Base-by-base conservation (phyloP, 441 rosid species). In the Manihot esculenta region DNA sequence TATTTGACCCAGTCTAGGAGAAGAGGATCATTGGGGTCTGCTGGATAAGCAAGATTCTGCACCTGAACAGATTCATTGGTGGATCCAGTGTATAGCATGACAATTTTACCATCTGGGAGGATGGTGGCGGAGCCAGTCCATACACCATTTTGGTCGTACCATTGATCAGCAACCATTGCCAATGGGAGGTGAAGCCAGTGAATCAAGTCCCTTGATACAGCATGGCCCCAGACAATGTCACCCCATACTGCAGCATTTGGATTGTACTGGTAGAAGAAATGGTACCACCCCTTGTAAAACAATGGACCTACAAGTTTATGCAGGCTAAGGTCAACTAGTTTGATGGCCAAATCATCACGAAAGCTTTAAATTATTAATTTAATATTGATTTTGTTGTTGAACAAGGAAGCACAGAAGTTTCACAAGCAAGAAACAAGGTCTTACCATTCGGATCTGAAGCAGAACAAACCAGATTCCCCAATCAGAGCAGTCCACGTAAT, bases 61-160 rank as follows among this genome's bases (percentile, higher is more conserved):
- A 91, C 97, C 76, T 91, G 93, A 35, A 85, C 84, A 0, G 81
- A 78, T 5, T 81, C 79, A 5, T 75, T 77, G 8, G 89, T 88
- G 41, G 79, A 84, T 4, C 97, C 96, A 0, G 97, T 92, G 82
- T 92, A 92, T n/a, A 92, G 82, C 87, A 92, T 80, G 14, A 82
- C 72, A 47, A 92, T 78, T 60, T 82, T 78, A 6, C 94, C 94
- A 23, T 82, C 82, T 1, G 86, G 88, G 20, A 87, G 87, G 76
- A 83, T 67, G 2, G 97, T 92, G 53, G 96, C 94, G 0, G 97
- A 92, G 23, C 96, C 97, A 0, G 97, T 87, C 97, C 94, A 92
- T 0, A 84, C 96, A 1, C 97, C 97, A 10, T 78, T 77, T 48
- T 74, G 77, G 49, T 92, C 96, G 18, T 76, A 92, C 89, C 85